Conservation (phyloP, 116 monocot species). For the Dioscorea cayenensis region DNA sequence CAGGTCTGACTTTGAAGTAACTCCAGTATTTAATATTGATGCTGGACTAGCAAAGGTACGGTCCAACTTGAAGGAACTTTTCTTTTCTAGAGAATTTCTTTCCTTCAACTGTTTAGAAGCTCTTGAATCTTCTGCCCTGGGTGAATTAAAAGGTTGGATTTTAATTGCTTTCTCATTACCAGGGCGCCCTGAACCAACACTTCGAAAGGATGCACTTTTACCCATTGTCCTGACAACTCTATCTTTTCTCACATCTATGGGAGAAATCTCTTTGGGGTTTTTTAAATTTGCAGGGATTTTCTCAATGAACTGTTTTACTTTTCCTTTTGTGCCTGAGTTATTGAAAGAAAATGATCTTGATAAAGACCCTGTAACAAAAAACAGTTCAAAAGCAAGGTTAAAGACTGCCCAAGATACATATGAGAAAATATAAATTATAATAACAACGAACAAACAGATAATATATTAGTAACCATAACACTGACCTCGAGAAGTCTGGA, state of each 20-base stretch:
- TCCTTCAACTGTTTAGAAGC: conserved; percentile 22
- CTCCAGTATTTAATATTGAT: neutral
- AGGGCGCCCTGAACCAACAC: conserved; percentile 18
- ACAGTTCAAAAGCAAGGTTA: neutral
- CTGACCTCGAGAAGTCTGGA: conserved; percentile 54
- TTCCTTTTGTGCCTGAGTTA: conserved; percentile 33
- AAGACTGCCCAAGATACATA: neutral
- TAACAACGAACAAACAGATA: neutral
- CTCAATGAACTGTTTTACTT: conserved; percentile 51
- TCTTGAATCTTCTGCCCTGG: conserved; percentile 23
- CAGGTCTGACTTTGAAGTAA: conserved; percentile 16
- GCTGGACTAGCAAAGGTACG: conserved; percentile 7
- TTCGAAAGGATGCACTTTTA: conserved; percentile 61
- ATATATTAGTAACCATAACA: neutral
- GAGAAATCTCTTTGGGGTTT: conserved; percentile 20
- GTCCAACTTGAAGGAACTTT: conserved; percentile 20
- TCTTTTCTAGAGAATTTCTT: conserved; percentile 31
- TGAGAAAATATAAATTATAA: neutral
- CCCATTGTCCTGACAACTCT: conserved; percentile 13
- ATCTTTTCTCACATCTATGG: conserved; percentile 33
- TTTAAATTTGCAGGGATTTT: conserved; percentile 31
- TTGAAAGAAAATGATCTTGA: conserved; percentile 56
- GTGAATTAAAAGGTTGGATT: conserved; percentile 15
- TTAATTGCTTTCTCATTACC: conserved; percentile 24
- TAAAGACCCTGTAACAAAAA: conserved; percentile 25